These are phyloP conservation scores for Cyclostephanos tholiformis DNA, from an alignment of 108 stramenopile species.

Conservation along the genomic window DNA sequence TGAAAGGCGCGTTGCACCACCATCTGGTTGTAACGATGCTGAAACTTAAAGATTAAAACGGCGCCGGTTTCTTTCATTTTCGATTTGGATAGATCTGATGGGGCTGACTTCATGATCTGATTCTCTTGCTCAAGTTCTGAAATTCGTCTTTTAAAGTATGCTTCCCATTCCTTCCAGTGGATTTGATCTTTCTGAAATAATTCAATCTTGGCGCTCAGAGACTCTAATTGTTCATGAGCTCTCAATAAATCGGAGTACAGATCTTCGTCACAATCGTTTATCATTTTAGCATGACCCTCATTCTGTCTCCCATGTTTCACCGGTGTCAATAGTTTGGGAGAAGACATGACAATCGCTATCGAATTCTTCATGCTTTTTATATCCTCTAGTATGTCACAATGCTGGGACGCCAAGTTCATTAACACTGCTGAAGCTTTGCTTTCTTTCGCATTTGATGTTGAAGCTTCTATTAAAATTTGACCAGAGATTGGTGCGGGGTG, in stretches of 20 bases:
- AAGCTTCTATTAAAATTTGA: constrained; percentile 17
- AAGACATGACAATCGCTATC: constrained; percentile 22
- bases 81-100: constrained; percentile 15
- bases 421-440: background rate
- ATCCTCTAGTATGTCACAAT: constrained; percentile 25
- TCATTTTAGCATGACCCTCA: background rate
- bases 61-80: constrained; percentile 29
- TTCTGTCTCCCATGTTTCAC: constrained; percentile 8
- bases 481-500: background rate
- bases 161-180: constrained; percentile 33
- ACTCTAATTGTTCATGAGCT: constrained; percentile 37
- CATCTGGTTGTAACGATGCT: constrained; percentile 14
- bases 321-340: constrained; percentile 33
- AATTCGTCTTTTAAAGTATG: constrained; percentile 22
- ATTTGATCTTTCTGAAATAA: constrained; percentile 30
- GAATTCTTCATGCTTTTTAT: constrained; percentile 42
- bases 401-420: constrained; percentile 14
- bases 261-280: constrained; percentile 11
- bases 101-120: constrained; percentile 4
- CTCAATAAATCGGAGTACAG: constrained; percentile 36
- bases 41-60: constrained; percentile 20
- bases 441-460: constrained; percentile 39
- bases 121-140: constrained; percentile 31
- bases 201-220: constrained; percentile 24
- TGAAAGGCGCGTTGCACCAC: constrained; percentile 28